Evolutionary conservation across 768 basidiomycete species (phyloP).

Genomic region (Lentinula aciculospora): DNA sequence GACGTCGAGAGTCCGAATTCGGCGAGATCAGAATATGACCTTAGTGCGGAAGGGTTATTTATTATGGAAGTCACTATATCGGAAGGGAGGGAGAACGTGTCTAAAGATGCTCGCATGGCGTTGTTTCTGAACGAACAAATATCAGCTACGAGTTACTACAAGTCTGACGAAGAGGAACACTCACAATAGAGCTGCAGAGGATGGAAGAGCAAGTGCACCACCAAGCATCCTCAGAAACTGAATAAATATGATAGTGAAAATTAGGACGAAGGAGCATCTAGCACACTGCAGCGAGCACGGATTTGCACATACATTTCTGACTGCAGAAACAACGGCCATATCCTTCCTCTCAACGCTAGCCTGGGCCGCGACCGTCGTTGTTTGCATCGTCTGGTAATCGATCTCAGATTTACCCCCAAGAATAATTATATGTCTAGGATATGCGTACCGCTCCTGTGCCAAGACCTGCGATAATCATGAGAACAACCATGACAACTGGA

Average conservation of each 20-base stretch:
- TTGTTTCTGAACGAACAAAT: constrained; percentile 31
- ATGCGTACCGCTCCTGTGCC: constrained; percentile 49
- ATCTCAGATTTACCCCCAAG: too few species aligned
- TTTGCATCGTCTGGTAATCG: constrained; percentile 42
- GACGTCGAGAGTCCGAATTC: constrained; percentile 9
- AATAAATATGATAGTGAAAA: constrained; percentile 22
- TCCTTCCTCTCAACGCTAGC: constrained; percentile 65
- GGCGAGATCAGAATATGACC: constrained; percentile 28
- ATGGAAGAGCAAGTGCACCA: constrained; percentile 61
- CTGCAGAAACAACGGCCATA: constrained; percentile 66
- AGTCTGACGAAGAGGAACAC: constrained; percentile 7
- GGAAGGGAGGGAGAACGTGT: constrained; percentile 27
- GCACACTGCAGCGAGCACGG: constrained; percentile 15
- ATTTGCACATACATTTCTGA: constrained; percentile 2
- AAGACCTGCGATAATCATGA: constrained; percentile 52
- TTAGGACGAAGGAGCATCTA: background rate
- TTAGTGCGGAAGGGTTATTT: constrained; percentile 37
- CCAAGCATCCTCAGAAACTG: constrained; percentile 68
- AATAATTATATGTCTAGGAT: background rate
- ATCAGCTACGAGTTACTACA: background rate
- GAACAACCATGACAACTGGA: constrained; percentile 48
- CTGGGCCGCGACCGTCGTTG: constrained; percentile 68
- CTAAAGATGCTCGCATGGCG: constrained; percentile 38
- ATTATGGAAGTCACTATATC: constrained; percentile 37
- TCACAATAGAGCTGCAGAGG: constrained; percentile 54